These are phyloP conservation scores for Clonostachys sp. DNA, from an alignment of 2,329 filamentous ascomycete species.

Conservation along the genomic window DNA sequence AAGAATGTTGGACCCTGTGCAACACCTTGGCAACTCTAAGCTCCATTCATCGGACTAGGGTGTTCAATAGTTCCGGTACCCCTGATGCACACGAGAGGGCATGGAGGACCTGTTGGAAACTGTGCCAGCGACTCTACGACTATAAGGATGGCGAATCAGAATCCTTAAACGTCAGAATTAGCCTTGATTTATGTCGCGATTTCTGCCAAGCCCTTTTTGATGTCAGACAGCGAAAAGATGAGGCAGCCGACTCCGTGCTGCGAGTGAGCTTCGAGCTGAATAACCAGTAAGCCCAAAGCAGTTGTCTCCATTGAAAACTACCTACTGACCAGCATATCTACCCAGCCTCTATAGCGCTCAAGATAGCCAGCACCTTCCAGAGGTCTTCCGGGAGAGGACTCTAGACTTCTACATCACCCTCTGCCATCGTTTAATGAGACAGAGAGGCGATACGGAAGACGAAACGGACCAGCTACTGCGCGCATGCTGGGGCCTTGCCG, in stretches of 20 bases:
- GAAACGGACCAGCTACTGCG: constrained; percentile 81
- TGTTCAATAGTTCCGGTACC: constrained; percentile 70
- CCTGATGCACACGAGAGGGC: constrained; percentile 80
- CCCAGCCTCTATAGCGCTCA: constrained; percentile 80
- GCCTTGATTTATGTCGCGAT: constrained; percentile 81
- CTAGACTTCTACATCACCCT: constrained; percentile 92
- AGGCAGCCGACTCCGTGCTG: constrained; percentile 78
- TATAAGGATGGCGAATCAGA: constrained; percentile 68
- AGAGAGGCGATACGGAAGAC: constrained; percentile 70
- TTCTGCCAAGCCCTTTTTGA: constrained; percentile 93
- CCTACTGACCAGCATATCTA: not conserved
- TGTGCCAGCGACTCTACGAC: constrained; percentile 86
- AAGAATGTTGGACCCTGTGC: constrained; percentile 91
- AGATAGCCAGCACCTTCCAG: constrained; percentile 71
- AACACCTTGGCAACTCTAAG: constrained; percentile 85
- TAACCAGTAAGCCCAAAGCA: constrained; percentile 61
- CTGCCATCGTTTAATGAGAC: constrained; percentile 95
- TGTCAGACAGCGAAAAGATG: constrained; percentile 71
- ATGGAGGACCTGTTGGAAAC: constrained; percentile 90
- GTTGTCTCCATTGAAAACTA: not conserved
- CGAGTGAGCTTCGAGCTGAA: constrained; percentile 93
- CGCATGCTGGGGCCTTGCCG: constrained; percentile 85
- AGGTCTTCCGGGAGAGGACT: constrained; percentile 83
- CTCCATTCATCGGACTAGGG: constrained; percentile 74
- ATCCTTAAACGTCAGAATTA: constrained; percentile 63